Percentiles rank a stretch among this genome's conserved stretches.
These are phyloP conservation scores for Leccinum subrobustum DNA, from an alignment of 1,284 basidiomycete genomes.

Conservation along the genomic window DNA sequence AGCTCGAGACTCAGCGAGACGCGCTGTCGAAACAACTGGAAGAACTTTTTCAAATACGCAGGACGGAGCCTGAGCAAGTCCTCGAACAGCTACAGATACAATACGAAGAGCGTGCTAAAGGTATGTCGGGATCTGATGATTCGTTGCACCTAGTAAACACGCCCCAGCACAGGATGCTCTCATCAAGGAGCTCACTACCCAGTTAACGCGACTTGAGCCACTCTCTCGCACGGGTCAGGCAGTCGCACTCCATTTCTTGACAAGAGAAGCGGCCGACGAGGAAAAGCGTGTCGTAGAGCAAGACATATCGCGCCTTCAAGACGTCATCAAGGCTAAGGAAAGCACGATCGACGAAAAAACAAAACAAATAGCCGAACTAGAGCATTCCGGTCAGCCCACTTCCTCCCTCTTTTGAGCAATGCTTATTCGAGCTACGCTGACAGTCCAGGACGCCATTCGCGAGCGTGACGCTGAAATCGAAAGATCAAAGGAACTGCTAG, in stretches of 20 bases:
- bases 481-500: constrained; percentile 46
- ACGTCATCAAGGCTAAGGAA: constrained; percentile 45
- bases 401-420: not conserved
- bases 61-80: constrained; percentile 61
- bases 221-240: constrained; percentile 48
- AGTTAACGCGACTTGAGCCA: constrained; percentile 53
- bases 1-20: constrained; percentile 48
- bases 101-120: constrained; percentile 49
- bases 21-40: constrained; percentile 53
- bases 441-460: constrained; percentile 47
- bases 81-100: constrained; percentile 46
- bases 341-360: constrained; percentile 45
- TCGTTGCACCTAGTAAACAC: constrained; percentile 6
- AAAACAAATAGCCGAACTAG: constrained; percentile 43
- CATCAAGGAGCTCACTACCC: constrained; percentile 55
- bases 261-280: constrained; percentile 68
- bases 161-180: constrained; percentile 54
- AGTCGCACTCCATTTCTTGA: constrained; percentile 61
- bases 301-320: constrained; percentile 47
- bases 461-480: constrained; percentile 66
- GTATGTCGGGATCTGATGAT: constrained; percentile 35
- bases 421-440: constrained; percentile 10
- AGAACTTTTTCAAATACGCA: constrained; percentile 52
- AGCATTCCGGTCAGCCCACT: constrained; percentile 43
- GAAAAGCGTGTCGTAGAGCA: constrained; percentile 55